phyloP scores from a whole-genome alignment of 2,329 filamentous ascomycete genomes.

The Fusarium haematococcum region DNA sequence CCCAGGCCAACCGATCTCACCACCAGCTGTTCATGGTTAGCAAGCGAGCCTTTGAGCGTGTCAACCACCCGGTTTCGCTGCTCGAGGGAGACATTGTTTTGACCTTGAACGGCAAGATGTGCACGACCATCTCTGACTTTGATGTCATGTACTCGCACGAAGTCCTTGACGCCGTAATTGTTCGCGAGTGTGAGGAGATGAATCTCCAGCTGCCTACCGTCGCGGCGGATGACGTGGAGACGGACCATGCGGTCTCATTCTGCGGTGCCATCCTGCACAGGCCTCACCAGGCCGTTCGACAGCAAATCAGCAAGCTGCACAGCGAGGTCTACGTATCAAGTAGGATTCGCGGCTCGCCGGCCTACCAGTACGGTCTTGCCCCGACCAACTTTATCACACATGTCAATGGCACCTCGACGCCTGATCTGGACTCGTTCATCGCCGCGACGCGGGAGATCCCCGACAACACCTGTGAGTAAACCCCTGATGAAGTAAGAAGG shows the following conservation, averaged over 20 bases:
- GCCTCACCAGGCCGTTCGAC: conserved; percentile 94
- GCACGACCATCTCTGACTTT: conserved; percentile 91
- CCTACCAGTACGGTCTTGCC: conserved; percentile 90
- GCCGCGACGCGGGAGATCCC: conserved; percentile 86
- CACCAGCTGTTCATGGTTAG: conserved; percentile 99
- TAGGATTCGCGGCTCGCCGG: conserved; percentile 82
- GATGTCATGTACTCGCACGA: conserved; percentile 97
- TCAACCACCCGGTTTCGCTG: conserved; percentile 66
- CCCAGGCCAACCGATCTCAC: conserved; percentile 87
- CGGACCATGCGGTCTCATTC: conserved; percentile 90
- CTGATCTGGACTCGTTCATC: conserved; percentile 84
- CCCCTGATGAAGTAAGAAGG: neutral
- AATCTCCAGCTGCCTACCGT: conserved; percentile 84
- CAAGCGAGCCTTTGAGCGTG: conserved; percentile 80
- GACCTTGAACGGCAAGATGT: conserved; percentile 89
- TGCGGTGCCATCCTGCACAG: conserved; percentile 94
- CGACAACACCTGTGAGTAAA: conserved; percentile 85
- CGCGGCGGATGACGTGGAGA: conserved; percentile 90
- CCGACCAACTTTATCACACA: conserved; percentile 98
- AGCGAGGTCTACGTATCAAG: conserved; percentile 97
- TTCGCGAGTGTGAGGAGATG: conserved; percentile 86
- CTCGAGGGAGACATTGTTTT: conserved; percentile 93
- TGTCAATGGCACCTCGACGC: conserved; percentile 89
- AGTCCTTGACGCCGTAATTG: conserved; percentile 83
- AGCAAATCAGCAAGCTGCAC: conserved; percentile 96